A percentile compares a stretch with the other conserved stretches of the same genome.
These are phyloP conservation scores for Flaveria robusta DNA, from an alignment of 129 eudicot genomes.

Conservation along the genomic window DNA sequence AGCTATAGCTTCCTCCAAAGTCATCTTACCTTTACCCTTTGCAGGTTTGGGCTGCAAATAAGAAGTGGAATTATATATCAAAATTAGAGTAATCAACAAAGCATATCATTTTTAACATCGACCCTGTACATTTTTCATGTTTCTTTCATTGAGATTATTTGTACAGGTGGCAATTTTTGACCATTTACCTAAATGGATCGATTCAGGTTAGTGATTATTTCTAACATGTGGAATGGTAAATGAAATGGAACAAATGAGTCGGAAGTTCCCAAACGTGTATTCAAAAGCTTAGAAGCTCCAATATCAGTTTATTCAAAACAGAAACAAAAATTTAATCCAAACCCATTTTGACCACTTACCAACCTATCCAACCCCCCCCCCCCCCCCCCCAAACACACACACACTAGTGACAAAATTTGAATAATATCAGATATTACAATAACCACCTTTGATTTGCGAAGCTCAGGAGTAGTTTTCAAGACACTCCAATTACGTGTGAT, in stretches of 20 bases:
- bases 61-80: background rate
- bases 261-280: conserved; percentile 4
- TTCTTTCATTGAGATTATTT: background rate
- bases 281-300: background rate
- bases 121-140: background rate
- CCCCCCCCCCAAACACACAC: background rate
- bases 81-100: background rate
- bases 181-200: background rate
- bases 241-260: background rate
- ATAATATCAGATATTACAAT: background rate
- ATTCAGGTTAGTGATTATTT: background rate
- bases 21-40: conserved; percentile 58
- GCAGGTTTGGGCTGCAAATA: conserved; percentile 71
- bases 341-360: conserved; percentile 6
- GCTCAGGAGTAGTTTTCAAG: conserved; percentile 75
- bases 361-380: background rate
- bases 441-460: conserved; percentile 81
- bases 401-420: background rate
- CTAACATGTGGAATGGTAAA: conserved; percentile 3
- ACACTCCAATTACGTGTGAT: conserved; percentile 92
- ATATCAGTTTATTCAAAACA: background rate
- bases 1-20: conserved; percentile 82
- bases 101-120: background rate
- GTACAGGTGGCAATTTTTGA: background rate
- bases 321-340: background rate